A percentile compares a stretch with the other conserved stretches of the same genome.
These are phyloP conservation scores for Fusarium ramigenum DNA, from an alignment of 2,329 filamentous ascomycete genomes.

Conservation along the genomic window DNA sequence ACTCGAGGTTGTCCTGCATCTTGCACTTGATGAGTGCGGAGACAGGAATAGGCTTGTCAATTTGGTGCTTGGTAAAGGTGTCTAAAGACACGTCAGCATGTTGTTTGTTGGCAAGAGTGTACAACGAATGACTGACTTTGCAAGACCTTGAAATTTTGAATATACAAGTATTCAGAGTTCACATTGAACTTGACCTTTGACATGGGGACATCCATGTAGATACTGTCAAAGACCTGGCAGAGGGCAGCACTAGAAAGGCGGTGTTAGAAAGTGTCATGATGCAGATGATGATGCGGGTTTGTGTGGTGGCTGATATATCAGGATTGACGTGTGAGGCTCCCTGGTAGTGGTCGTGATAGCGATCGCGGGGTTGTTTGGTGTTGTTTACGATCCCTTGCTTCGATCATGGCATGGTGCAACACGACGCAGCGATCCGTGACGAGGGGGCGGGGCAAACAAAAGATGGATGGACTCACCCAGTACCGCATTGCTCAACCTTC, in stretches of 20 bases:
- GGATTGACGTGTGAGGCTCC: not conserved
- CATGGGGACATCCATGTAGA: slow-evolving; percentile 97
- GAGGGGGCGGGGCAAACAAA: slow-evolving; percentile 44
- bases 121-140: slow-evolving; percentile 73
- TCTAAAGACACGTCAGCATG: slow-evolving; percentile 58
- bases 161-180: slow-evolving; percentile 95
- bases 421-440: slow-evolving; percentile 17
- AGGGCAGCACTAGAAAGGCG: slow-evolving; percentile 78
- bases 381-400: slow-evolving; percentile 17
- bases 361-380: slow-evolving; percentile 27
- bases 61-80: slow-evolving; percentile 82
- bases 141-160: slow-evolving; percentile 98
- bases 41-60: slow-evolving; percentile 92
- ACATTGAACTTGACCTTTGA: slow-evolving; percentile 97
- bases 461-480: slow-evolving; percentile 72
- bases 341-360: not conserved
- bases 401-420: slow-evolving; percentile 35
- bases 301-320: not conserved
- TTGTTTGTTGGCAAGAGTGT: not conserved
- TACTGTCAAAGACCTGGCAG: slow-evolving; percentile 98
- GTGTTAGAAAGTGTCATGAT: slow-evolving; percentile 20
- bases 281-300: not conserved
- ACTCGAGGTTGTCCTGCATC: slow-evolving; percentile 99
- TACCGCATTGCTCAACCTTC: slow-evolving; percentile 99
- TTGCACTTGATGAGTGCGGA: slow-evolving; percentile 94